These are phyloP conservation scores for Cystofilobasidium bisporidii DNA, from an alignment of 768 basidiomycete species.

Conservation along the genomic window DNA sequence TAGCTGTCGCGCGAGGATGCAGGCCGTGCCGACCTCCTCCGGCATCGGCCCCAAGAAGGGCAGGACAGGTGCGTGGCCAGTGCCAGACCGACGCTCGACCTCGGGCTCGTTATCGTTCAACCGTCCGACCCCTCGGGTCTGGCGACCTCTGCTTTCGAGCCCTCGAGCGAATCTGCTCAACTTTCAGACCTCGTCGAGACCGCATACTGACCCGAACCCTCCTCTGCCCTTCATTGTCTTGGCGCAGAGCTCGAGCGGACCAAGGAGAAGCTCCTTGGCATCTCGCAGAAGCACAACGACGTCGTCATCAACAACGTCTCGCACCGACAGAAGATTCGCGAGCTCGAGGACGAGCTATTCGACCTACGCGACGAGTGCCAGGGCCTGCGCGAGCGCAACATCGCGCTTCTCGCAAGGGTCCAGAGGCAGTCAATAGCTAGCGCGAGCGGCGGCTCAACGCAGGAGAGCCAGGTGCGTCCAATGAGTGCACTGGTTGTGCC, in stretches of 20 bases:
- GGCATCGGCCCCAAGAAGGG: conserved; percentile 1
- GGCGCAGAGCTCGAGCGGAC: conserved; percentile 14
- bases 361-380: conserved; percentile 14
- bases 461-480: conserved; percentile 3
- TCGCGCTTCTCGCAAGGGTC: not conserved
- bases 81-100: too few species aligned
- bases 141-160: too few species aligned
- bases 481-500: too few species aligned
- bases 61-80: not conserved
- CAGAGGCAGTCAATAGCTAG: not conserved
- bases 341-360: conserved; percentile 18
- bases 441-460: not conserved
- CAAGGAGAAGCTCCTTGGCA: conserved; percentile 15
- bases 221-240: not conserved
- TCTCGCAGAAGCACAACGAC: conserved; percentile 24
- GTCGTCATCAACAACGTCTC: conserved; percentile 25
- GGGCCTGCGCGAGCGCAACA: conserved; percentile 13
- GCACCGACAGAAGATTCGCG: conserved; percentile 18
- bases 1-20: not conserved
- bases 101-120: not conserved
- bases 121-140: too few species aligned
- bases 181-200: not conserved
- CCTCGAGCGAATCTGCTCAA: too few species aligned
- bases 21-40: not conserved
- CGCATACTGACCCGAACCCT: too few species aligned